phyloP scores from a whole-genome alignment of 495 filamentous ascomycete genomes.

The Trichoderma orchidacearum region DNA sequence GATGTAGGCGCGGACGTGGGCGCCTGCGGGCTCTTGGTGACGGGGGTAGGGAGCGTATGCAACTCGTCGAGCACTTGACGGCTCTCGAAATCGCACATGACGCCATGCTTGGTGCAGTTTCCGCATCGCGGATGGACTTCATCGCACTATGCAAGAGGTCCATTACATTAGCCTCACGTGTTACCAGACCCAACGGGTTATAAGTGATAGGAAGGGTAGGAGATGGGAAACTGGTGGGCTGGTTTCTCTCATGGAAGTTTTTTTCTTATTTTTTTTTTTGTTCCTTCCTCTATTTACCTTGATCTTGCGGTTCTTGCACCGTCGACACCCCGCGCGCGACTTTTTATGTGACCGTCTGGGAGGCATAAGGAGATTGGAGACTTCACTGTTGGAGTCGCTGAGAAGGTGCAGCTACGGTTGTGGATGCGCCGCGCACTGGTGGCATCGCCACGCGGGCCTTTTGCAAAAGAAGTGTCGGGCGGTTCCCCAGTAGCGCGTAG shows the following conservation, averaged over 20 bases:
- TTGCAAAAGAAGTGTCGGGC: neutral
- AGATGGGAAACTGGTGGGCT: neutral
- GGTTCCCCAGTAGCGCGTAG: neutral
- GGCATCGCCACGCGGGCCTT: neutral
- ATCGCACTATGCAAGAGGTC: slow-evolving; percentile 33
- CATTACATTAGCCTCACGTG: neutral
- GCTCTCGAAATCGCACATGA: slow-evolving; percentile 46
- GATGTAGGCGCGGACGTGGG: neutral
- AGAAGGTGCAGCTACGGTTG: neutral
- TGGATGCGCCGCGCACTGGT: neutral
- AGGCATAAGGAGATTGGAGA: slow-evolving; percentile 22
- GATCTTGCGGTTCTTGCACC: slow-evolving; percentile 50
- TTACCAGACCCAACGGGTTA: neutral
- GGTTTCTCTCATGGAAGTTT: neutral
- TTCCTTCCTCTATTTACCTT: slow-evolving; percentile 29
- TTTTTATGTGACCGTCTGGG: slow-evolving; percentile 51
- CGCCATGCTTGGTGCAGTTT: slow-evolving; percentile 50
- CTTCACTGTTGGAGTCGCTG: neutral
- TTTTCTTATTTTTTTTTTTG: neutral
- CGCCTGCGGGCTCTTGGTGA: neutral
- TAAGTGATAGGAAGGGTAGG: slow-evolving; percentile 3
- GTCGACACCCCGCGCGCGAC: slow-evolving; percentile 42
- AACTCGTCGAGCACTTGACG: slow-evolving; percentile 24
- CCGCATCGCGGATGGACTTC: slow-evolving; percentile 47
- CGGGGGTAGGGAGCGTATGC: slow-evolving; percentile 8